Base-by-base conservation (phyloP, 2,329 filamentous ascomycete species). In the Taxawa tesnikishii region DNA sequence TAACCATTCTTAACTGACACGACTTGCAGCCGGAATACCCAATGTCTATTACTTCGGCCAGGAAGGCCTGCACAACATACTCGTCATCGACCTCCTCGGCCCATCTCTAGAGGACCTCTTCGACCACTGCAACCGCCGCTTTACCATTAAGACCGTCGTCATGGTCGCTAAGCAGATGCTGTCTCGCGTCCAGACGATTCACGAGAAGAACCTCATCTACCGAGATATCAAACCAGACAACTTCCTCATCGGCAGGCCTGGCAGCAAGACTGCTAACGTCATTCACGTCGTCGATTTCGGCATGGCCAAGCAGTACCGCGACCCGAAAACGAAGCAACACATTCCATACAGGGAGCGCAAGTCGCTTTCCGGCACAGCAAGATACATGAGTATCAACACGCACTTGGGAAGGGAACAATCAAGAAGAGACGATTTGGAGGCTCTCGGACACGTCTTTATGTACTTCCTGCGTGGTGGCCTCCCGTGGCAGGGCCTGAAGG, bases 131-230 rank as follows among this genome's bases (percentile, higher is more conserved):
- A 90, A 90, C 53, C 74, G 88, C 48, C 79, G 87, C 46, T 98
- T 98, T 63, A 79, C 82, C 5, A 87, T 88, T 58, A 96, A 98
- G 73, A 98, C 90, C 0, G 88, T 94, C 9, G 87, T 96, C 40
- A 94, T 96, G 90, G 87, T 96, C 36, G 88, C 90, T 27, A 96
- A 96, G 65, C 88, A 98, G 59, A 96, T 96, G 90, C 72, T 94
- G 32, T 94, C 87, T 19, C 77, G 88, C 42, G 88, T 98, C 15
- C 88, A 80, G 59, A 80, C 75, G 7, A 96, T 98, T 46, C 88
- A 98, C 67, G 90, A 96, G 63, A 94, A 94, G 73, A 96, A 96
- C 60, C 71, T 96, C 40, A 96, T 98, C 58, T 96, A 98, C 63
- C 80, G 90, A 46, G 90, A 98, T 55, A 96, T 98, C 69, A 98